Conservation (phyloP, 2,329 filamentous ascomycete species). For the Uncinocarpus reesii region DNA sequence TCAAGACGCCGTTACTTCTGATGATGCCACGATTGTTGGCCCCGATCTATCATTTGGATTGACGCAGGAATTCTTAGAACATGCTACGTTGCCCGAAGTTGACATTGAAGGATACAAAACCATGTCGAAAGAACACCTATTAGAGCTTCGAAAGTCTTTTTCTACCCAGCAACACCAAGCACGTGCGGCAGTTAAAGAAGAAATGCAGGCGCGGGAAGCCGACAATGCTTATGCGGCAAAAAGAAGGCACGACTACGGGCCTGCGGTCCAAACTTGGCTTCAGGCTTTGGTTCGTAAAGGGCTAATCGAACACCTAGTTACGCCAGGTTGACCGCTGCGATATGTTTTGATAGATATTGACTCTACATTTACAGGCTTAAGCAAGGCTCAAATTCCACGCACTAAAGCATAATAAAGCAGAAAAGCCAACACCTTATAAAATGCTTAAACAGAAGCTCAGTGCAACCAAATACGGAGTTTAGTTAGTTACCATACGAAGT, state of each 20-base stretch:
- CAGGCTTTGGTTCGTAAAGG: conserved; percentile 58
- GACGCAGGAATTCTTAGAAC: conserved; percentile 27
- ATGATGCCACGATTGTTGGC: conserved; percentile 23
- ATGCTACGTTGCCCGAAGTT: conserved; percentile 22
- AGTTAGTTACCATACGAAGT: no score
- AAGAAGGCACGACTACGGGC: conserved; percentile 53
- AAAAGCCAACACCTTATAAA: no score
- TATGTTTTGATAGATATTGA: no score
- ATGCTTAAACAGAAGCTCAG: no score
- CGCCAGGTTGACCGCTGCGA: no score
- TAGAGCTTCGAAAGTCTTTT: conserved; percentile 24
- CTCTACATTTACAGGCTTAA: no score
- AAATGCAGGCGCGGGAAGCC: conserved; percentile 29
- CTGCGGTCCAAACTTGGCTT: conserved; percentile 59
- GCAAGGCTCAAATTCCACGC: no score
- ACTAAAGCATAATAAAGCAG: no score
- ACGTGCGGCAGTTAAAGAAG: conserved; percentile 31
- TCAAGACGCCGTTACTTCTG: conserved; percentile 6
- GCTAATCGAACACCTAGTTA: conserved; percentile 43
- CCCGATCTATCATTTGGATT: conserved; percentile 32
- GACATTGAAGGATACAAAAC: conserved; percentile 21
- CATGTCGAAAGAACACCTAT: conserved; percentile 25
- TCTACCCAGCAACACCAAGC: conserved; percentile 26
- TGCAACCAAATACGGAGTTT: no score
- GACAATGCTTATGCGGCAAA: conserved; percentile 36